Base-by-base conservation (phyloP, 371 early-diverging fungal genomes). In the Circinella umbellata region DNA sequence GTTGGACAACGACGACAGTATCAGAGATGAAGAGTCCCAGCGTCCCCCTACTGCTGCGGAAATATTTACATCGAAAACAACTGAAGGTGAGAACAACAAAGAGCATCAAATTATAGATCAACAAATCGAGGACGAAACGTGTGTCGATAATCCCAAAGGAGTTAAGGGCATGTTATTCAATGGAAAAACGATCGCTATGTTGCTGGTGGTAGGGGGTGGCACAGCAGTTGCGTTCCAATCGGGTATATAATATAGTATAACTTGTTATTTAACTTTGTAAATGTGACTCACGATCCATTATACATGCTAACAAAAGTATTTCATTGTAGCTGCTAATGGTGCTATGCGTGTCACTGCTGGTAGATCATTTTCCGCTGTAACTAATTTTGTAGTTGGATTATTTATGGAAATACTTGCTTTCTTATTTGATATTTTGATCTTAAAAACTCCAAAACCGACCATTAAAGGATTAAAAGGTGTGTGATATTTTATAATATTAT, bases 341-440 rank as follows among this genome's bases (percentile, higher is more conserved):
- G 64, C 73, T 1, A 68, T 81, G 60, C 73, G 73, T 62, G 60
- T 59, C 2, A 69, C 71, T 48, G 79, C 70, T 17, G 81, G 81
- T 11, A 76, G 79, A 64, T 70, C 75, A 0, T 76, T 76, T 63
- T 76, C 79, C 27, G 39, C 79, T 1, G 63, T 76, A 1, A 15
- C 74, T 1, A 72, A 76, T 13, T 81, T 81, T 57, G 15, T 54
- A 14, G 59, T 67, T 4, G 79, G 72, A 8, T 37, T 61, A 0
- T 18, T 46, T 18, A 61, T 67, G 10, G 70, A 75, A 35, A 20
- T 76, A 3, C 20, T 78, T 4, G 73, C 74, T 15, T 81, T 81
- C 59, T 51, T 46, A 8, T 8, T 76, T 34, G 81, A 81, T 70
- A 55, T 78, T 4, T 42, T 73, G 8, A 46, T 73, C 5, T 57